Percentiles rank a stretch among this genome's conserved stretches.
These are phyloP conservation scores for Discostella pseudostelligera DNA, from an alignment of 108 stramenopile genomes.

Conservation along the genomic window DNA sequence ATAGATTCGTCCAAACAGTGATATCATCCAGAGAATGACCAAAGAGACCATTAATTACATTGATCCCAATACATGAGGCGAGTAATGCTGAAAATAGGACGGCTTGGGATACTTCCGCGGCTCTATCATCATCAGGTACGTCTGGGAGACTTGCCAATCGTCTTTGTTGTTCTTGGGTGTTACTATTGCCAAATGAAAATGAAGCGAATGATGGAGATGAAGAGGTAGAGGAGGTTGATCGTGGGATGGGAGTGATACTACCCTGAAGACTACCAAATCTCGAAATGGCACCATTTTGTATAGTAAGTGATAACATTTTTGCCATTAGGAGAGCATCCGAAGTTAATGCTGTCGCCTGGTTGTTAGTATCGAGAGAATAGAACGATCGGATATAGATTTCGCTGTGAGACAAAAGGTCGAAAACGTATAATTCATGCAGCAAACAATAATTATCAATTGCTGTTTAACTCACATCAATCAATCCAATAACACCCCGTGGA, in stretches of 20 bases:
- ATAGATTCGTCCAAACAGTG: slow-evolving; percentile 53
- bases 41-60: slow-evolving; percentile 60
- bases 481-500: slow-evolving; percentile 66
- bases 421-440: neutral
- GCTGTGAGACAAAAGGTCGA: neutral
- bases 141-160: slow-evolving; percentile 53
- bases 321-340: slow-evolving; percentile 75
- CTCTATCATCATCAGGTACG: slow-evolving; percentile 83
- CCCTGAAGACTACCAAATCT: slow-evolving; percentile 64
- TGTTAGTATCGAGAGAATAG: neutral
- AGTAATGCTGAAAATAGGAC: slow-evolving; percentile 60
- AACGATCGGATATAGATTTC: neutral
- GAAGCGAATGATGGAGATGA: slow-evolving; percentile 22
- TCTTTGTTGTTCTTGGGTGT: slow-evolving; percentile 43
- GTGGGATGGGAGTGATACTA: slow-evolving; percentile 57
- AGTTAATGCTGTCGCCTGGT: slow-evolving; percentile 64
- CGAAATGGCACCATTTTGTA: slow-evolving; percentile 54
- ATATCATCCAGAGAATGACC: slow-evolving; percentile 47
- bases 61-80: slow-evolving; percentile 63
- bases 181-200: slow-evolving; percentile 48
- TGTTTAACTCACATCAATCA: slow-evolving; percentile 74
- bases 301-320: slow-evolving; percentile 52
- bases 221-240: slow-evolving; percentile 27
- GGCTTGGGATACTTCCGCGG: slow-evolving; percentile 72
- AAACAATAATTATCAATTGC: too few relatives aligned